Evolutionary conservation across 164 flowering plant genomes (phyloP).

Genomic region (Brasenia schreberi): DNA sequence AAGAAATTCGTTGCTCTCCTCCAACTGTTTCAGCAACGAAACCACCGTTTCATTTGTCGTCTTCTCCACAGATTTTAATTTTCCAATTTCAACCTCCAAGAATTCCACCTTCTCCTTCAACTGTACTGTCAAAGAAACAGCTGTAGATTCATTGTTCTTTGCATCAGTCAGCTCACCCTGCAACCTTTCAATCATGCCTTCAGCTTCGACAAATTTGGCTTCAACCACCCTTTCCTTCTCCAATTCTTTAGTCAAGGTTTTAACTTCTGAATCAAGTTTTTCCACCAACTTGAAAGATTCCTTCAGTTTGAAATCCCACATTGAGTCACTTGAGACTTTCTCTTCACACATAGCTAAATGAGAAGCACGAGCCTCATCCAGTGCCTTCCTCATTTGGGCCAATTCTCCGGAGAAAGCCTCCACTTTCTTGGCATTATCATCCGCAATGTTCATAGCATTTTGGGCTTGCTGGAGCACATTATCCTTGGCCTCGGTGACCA

Average conservation of each 20-base stretch:
- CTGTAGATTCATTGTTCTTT: constrained; percentile 60
- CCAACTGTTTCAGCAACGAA: constrained; percentile 57
- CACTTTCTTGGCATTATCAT: constrained; percentile 63
- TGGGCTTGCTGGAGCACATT: not conserved
- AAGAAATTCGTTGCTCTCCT: constrained; percentile 44
- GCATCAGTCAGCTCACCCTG: constrained; percentile 58
- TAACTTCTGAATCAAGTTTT: too few relatives aligned
- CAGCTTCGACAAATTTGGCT: constrained; percentile 16
- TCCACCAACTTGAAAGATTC: too few relatives aligned
- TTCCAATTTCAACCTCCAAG: constrained; percentile 34
- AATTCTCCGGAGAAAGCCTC: constrained; percentile 60
- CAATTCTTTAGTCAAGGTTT: constrained; percentile 28
- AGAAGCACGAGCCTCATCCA: not conserved
- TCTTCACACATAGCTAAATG: not conserved
- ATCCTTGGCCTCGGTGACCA: not conserved
- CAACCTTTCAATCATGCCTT: not conserved
- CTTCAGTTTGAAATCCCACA: constrained; percentile 21
- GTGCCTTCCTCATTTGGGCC: constrained; percentile 15
- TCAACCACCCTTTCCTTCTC: constrained; percentile 8
- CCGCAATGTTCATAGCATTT: constrained; percentile 13
- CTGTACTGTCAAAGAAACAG: constrained; percentile 39
- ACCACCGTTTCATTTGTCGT: constrained; percentile 57
- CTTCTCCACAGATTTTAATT: constrained; percentile 52
- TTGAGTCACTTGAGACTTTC: constrained; percentile 53
- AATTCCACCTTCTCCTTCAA: constrained; percentile 46